These are phyloP conservation scores for Alternaria sp. DNA, from an alignment of 2,329 filamentous ascomycete species.

Conservation along the genomic window DNA sequence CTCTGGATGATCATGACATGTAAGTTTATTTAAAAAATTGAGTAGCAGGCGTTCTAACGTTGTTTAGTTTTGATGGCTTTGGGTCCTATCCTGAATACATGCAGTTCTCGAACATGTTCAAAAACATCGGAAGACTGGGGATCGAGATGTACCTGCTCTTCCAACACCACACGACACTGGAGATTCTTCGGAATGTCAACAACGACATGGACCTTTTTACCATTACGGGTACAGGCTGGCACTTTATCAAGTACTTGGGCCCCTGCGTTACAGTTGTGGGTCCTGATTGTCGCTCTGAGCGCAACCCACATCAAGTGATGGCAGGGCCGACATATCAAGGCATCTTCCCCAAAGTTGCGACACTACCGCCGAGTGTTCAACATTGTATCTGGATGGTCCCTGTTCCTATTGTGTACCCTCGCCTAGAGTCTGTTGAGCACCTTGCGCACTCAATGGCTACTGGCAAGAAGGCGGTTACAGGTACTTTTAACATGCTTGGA, in stretches of 20 bases:
- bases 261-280: constrained; percentile 90
- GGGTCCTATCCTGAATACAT: constrained; percentile 98
- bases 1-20: constrained; percentile 98
- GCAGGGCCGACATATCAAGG: constrained; percentile 97
- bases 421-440: constrained; percentile 89
- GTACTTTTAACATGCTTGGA: constrained; percentile 93
- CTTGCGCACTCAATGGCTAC: constrained; percentile 90
- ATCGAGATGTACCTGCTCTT: constrained; percentile 98
- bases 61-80: constrained; percentile 86
- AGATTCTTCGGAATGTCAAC: constrained; percentile 87
- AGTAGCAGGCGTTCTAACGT: constrained; percentile 17
- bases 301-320: constrained; percentile 89
- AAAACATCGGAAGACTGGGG: constrained; percentile 93
- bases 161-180: constrained; percentile 95
- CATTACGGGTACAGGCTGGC: constrained; percentile 96
- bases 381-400: constrained; percentile 97
- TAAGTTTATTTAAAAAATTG: constrained; percentile 61
- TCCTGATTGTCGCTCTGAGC: constrained; percentile 89
- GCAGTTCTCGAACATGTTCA: constrained; percentile 97
- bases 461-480: constrained; percentile 95
- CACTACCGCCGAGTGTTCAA: constrained; percentile 89
- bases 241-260: constrained; percentile 96
- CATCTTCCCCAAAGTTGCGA: constrained; percentile 92
- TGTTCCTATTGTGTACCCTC: constrained; percentile 88
- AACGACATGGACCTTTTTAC: constrained; percentile 94